These are phyloP conservation scores for Podospora pseudoanserina DNA, from an alignment of 495 filamentous ascomycete genomes.

Conservation along the genomic window DNA sequence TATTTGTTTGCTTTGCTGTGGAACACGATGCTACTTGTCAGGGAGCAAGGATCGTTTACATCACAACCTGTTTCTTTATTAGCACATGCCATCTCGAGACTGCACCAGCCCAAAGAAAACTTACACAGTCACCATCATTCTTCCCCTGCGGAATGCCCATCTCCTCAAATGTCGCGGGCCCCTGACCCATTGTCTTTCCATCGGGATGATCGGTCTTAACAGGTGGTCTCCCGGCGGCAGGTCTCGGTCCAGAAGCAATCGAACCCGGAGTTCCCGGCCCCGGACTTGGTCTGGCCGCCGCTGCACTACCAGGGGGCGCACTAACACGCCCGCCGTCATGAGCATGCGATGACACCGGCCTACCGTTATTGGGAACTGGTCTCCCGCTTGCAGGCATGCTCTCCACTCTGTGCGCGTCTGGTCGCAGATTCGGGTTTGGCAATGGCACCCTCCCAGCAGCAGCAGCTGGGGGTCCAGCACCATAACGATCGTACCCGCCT, in stretches of 20 bases:
- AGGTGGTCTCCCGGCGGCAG: background rate
- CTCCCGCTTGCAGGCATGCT: background rate
- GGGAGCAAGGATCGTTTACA: background rate
- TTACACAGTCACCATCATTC: conserved; percentile 86
- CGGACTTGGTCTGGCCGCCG: conserved; percentile 9
- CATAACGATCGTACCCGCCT: conserved; percentile 12
- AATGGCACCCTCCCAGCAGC: conserved; percentile 7
- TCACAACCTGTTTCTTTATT: background rate
- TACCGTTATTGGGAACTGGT: background rate
- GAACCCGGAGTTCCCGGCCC: background rate
- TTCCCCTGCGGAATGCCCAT: conserved; percentile 88
- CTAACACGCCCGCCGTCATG: background rate
- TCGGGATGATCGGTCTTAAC: conserved; percentile 23
- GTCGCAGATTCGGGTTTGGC: background rate
- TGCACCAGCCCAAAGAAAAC: conserved; percentile 29
- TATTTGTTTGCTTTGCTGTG: background rate
- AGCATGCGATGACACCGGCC: background rate
- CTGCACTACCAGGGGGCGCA: conserved; percentile 1
- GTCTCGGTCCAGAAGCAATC: conserved; percentile 2
- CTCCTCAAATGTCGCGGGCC: conserved; percentile 94
- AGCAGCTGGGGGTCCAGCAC: background rate
- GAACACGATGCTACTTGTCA: background rate
- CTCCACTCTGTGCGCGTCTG: conserved; percentile 6
- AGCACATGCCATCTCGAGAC: conserved; percentile 1
- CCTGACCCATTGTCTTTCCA: conserved; percentile 61